Evolutionary conservation across 257 asterid genomes (phyloP).

Genomic region (Coffea canephora): DNA sequence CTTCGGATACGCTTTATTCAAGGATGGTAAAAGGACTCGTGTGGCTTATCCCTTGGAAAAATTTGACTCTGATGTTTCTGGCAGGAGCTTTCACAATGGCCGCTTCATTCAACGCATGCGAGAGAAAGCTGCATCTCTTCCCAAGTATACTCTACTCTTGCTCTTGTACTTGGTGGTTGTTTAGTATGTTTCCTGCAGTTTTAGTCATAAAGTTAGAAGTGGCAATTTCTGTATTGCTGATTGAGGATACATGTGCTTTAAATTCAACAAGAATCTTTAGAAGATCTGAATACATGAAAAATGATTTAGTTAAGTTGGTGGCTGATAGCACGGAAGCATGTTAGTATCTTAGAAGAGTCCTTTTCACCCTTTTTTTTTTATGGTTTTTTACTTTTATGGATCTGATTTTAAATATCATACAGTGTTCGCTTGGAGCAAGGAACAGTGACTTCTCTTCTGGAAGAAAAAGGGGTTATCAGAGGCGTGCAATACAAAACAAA

Average conservation of each 20-base stretch:
- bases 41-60: slow-evolving; percentile 85
- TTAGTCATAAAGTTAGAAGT: not conserved
- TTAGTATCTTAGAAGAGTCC: not conserved
- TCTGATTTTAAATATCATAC: not conserved
- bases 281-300: not conserved
- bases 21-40: slow-evolving; percentile 79
- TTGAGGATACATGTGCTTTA: not conserved
- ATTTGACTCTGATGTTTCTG: slow-evolving; percentile 76
- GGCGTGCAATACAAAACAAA: slow-evolving; percentile 62
- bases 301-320: not conserved
- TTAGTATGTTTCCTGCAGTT: slow-evolving; percentile 2
- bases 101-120: slow-evolving; percentile 90
- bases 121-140: slow-evolving; percentile 77
- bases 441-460: slow-evolving; percentile 59
- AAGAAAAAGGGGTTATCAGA: slow-evolving; percentile 50
- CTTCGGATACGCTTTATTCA: slow-evolving; percentile 86
- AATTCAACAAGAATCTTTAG: not conserved
- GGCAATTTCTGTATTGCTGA: not conserved
- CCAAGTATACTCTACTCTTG: slow-evolving; percentile 48
- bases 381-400: not conserved
- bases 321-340: not conserved
- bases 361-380: not conserved
- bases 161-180: not conserved
- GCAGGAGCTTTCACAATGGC: slow-evolving; percentile 94
- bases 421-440: slow-evolving; percentile 76